phyloP scores from a whole-genome alignment of 148 eudicot genomes.

The Camellia sinensis region DNA sequence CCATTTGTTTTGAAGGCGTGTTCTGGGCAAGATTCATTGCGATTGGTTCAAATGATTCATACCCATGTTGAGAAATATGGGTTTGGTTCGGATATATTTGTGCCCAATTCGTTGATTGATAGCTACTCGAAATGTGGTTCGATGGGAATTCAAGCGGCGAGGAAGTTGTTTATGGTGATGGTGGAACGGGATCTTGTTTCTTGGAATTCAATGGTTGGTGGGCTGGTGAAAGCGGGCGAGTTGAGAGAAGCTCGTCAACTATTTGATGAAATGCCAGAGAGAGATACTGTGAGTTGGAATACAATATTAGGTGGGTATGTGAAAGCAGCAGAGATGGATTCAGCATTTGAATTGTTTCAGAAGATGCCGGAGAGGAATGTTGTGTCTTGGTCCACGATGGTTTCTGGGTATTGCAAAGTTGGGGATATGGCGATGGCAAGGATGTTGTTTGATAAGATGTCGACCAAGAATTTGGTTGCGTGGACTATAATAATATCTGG shows the following conservation, averaged over 20 bases:
- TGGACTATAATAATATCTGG: slow-evolving; percentile 89
- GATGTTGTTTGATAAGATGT: slow-evolving; percentile 76
- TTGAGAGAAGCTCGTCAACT: slow-evolving; percentile 49
- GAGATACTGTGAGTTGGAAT: slow-evolving; percentile 80
- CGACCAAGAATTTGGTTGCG: slow-evolving; percentile 66
- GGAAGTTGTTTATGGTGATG: slow-evolving; percentile 57
- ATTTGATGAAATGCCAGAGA: slow-evolving; percentile 88
- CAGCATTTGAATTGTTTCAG: slow-evolving; percentile 57
- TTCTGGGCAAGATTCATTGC: slow-evolving; percentile 34
- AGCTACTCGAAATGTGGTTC: slow-evolving; percentile 67
- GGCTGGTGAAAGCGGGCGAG: slow-evolving; percentile 52
- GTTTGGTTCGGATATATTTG: slow-evolving; percentile 55
- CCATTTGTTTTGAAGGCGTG: slow-evolving; percentile 58
- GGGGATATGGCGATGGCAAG: slow-evolving; percentile 90
- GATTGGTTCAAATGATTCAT: slow-evolving; percentile 63
- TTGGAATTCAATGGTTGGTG: slow-evolving; percentile 75
- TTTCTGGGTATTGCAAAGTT: slow-evolving; percentile 57
- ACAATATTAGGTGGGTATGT: slow-evolving; percentile 71
- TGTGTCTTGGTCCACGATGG: slow-evolving; percentile 91
- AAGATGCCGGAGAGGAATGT: slow-evolving; percentile 65
- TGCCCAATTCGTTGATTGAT: slow-evolving; percentile 81
- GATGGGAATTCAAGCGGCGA: slow-evolving; percentile 48
- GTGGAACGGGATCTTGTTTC: slow-evolving; percentile 58
- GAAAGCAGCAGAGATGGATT: slow-evolving; percentile 52
- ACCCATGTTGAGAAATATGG: slow-evolving; percentile 57